Base-by-base conservation (phyloP, 331 rosid genomes). In the Arachis monticola region DNA sequence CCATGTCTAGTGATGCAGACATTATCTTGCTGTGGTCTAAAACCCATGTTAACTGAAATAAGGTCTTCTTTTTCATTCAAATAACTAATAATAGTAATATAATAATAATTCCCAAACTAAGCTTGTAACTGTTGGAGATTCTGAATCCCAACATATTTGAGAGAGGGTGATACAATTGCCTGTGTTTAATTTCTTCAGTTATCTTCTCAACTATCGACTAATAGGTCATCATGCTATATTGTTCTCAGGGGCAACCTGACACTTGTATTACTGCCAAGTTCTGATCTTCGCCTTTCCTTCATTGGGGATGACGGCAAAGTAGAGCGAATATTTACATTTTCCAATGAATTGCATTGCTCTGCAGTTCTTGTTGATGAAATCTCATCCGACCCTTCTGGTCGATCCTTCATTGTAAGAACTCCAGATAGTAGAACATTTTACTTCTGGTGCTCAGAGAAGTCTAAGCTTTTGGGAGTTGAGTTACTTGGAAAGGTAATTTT, bases 391-490 rank as follows among this genome's bases (percentile, higher is more conserved):
- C 60, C 58, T 68, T 90, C 99, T 61, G 91, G 98, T 47, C 85
- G 97, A 52, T 95, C 97, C 74, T 90, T 95, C 77, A 68, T 83
- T 65, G 53, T 92, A 38, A 87, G 82, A 58, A 47, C 72, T 14
- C 80, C 89, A 59, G 87, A 79, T 81, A 86, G 85, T 60, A 83
- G 56, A 61, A 67, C 65, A 17, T 80, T 84, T 68, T 87, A 89
- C 84, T 92, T 90, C 81, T 95, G 99, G 99, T 90, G 96, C 85
- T 85, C 97, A 30, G 99, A 95, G 83, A 90, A 87, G 76, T 95
- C 98, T 7, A 88, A 83, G 84, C 97, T 95, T 68, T 80, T 95
- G 90, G 99, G 99, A 56, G 76, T 60, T 63, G 99, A 95, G 71
- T 79, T 92, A 85, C 91, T 92, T 65, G 79, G 70, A 41, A 95